These are phyloP conservation scores for Candida insectalens DNA, from an alignment of 805 yeast genomes.

Conservation along the genomic window DNA sequence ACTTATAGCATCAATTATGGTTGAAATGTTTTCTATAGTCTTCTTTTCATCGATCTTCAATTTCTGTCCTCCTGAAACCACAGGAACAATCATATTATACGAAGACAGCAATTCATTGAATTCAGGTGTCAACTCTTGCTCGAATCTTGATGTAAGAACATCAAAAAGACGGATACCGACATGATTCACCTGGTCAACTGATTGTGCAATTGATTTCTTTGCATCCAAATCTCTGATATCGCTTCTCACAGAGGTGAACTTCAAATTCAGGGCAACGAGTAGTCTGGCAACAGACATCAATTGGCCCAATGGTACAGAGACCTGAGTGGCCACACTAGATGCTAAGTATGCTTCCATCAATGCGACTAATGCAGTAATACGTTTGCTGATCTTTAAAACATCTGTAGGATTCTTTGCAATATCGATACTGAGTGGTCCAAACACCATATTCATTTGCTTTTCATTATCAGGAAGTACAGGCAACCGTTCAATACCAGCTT, in stretches of 20 bases:
- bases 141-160: constrained; percentile 25
- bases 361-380: constrained; percentile 38
- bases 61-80: constrained; percentile 27
- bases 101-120: constrained; percentile 38
- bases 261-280: constrained; percentile 43
- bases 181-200: constrained; percentile 35
- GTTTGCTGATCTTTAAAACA: constrained; percentile 38
- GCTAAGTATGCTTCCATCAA: constrained; percentile 36
- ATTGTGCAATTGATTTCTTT: constrained; percentile 31
- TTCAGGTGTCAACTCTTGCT: constrained; percentile 34
- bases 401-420: constrained; percentile 40
- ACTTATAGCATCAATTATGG: constrained; percentile 22
- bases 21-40: constrained; percentile 19
- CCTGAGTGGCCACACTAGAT: constrained; percentile 44
- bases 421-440: constrained; percentile 48
- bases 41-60: constrained; percentile 29
- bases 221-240: constrained; percentile 49
- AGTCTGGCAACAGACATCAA: constrained; percentile 44
- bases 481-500: constrained; percentile 29
- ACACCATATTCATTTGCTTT: constrained; percentile 18
- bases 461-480: constrained; percentile 23
- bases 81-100: constrained; percentile 53
- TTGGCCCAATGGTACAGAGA: constrained; percentile 49
- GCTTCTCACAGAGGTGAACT: constrained; percentile 43
- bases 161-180: constrained; percentile 35